Conservation (phyloP, 768 basidiomycete species). For the Scleroderma bovista region DNA sequence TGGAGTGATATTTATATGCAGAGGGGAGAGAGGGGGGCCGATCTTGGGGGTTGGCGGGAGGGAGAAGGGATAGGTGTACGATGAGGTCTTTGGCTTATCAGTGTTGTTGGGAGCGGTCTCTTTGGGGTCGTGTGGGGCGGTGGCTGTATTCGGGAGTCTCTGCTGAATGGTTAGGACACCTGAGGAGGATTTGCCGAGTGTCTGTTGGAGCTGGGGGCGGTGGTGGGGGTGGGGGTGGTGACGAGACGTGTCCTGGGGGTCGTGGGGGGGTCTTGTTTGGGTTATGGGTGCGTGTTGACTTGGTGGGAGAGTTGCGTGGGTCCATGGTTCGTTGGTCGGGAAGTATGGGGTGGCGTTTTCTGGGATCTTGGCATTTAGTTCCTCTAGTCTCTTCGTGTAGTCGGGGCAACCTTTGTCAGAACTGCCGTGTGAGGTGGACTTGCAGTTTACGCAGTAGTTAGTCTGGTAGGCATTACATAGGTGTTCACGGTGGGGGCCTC, state of each 20-base stretch:
- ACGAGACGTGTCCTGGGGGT: not conserved
- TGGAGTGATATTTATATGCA: no score
- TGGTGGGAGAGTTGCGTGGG: not conserved
- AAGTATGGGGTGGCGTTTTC: constrained; percentile 11
- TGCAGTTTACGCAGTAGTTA: not conserved
- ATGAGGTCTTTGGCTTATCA: no score
- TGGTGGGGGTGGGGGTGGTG: no score
- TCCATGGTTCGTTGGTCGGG: constrained; percentile 10
- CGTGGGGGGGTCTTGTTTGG: not conserved
- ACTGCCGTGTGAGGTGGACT: constrained; percentile 4
- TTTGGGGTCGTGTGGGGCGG: no score
- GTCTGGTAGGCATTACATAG: not conserved
- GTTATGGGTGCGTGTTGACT: not conserved
- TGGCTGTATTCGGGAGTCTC: no score
- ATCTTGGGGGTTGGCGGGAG: no score
- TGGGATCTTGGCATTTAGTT: not conserved
- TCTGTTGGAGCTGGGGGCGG: not conserved
- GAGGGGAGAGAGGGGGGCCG: no score
- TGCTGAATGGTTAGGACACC: not conserved
- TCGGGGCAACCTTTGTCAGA: constrained; percentile 6
- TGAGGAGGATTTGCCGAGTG: no score
- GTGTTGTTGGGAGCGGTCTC: no score
- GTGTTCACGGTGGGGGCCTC: not conserved
- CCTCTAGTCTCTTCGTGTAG: not conserved
- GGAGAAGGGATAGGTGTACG: no score